Conservation (phyloP, 2,329 filamentous ascomycete species). For the Penicillium palitans region DNA sequence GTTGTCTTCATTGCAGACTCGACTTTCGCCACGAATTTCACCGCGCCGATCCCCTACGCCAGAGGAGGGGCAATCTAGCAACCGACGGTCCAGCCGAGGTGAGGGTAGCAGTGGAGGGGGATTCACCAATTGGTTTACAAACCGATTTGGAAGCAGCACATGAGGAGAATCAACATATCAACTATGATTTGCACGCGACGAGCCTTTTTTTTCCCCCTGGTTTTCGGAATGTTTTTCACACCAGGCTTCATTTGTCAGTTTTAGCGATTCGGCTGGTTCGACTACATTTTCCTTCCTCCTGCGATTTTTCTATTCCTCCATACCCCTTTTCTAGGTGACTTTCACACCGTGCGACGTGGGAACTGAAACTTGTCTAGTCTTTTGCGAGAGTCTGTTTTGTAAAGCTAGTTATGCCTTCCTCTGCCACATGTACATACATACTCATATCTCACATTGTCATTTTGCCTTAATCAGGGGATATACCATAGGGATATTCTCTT, state of each 20-base stretch:
- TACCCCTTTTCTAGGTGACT: background rate
- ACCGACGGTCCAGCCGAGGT: constrained; percentile 18
- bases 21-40: background rate
- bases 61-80: constrained; percentile 9
- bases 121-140: constrained; percentile 32
- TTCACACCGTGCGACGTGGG: background rate
- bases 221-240: background rate
- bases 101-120: constrained; percentile 21
- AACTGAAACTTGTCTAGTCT: background rate
- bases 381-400: background rate
- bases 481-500: too few species aligned
- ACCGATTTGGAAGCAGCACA: constrained; percentile 19
- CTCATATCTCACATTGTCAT: background rate
- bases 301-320: background rate
- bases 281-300: background rate
- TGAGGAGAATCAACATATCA: constrained; percentile 2
- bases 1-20: constrained; percentile 15
- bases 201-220: background rate
- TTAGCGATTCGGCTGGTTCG: constrained; percentile 4
- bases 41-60: constrained; percentile 12
- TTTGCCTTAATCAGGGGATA: background rate
- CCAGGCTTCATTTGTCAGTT: background rate
- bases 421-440: background rate
- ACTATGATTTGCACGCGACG: constrained; percentile 10
- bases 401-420: background rate